Evolutionary conservation across 768 basidiomycete genomes (phyloP), one percentile per base, ranked within the genome.

Genomic region (Favolaschia claudopus): DNA sequence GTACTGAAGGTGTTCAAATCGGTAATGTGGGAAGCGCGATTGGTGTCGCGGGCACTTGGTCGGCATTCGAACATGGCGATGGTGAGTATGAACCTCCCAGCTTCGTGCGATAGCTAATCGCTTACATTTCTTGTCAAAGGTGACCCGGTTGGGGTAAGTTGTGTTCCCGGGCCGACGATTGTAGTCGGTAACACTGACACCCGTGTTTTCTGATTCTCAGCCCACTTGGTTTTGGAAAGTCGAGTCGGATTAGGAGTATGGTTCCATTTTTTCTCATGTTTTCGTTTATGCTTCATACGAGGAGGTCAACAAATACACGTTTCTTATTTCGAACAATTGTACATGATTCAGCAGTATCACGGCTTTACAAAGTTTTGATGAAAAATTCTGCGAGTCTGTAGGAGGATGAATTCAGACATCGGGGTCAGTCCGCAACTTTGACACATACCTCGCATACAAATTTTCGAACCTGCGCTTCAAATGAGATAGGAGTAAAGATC

Each of bases 41-140:
- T 39, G 91, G 91, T 7, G 76, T 91, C 22, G 79, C 86, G 27
- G 89, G 91, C 5, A 77, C 82, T 8, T 93, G 90, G 90, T 85
- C 85, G 6, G 85, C 87, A 1, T 82, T 80, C 5, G 68, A 75
- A 55, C 89, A 90, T 60, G 84, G 84, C 50, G 78, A 77, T 57
- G 83, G 86, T 85, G 55, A 37, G 64, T 61, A 25, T 15, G 13
- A 25, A 45, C n/a, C 29, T 34, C 22, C n/a, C n/a, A n/a, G n/a
- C 38, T 19, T 22, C 1, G 52, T 27, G 25, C 13, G 47, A 24
- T 43, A 14, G 29, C 24, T 62, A 20, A 62, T 44, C 34, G 40
- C 19, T 22, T 38, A 44, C 9, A 12, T 29, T 50, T 29, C 13
- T n/a, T 50, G n/a, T 20, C 22, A 17, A 48, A 85, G 86, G 81